Conservation (phyloP, 495 filamentous ascomycete genomes). For the Aspergillus ellipticus region DNA sequence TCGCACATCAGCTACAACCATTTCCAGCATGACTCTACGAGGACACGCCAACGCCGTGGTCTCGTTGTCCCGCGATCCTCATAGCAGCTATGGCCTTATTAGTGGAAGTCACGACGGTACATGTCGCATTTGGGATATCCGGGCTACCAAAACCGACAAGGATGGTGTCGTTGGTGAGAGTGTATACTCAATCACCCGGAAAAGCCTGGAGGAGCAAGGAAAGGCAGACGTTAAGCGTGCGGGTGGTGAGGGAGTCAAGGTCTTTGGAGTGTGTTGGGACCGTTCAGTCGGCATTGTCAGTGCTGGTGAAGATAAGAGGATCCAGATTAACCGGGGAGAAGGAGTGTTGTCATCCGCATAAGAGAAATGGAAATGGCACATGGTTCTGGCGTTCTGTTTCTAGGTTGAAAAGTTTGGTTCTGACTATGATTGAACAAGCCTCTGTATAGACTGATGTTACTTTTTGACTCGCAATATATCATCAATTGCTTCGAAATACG, state of each 20-base stretch:
- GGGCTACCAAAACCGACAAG: slow-evolving; percentile 64
- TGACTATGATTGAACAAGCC: slow-evolving; percentile 11
- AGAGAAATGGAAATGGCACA: slow-evolving; percentile 29
- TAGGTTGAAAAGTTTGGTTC: slow-evolving; percentile 34
- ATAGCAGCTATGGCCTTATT: slow-evolving; percentile 74
- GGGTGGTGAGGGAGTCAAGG: slow-evolving; percentile 78
- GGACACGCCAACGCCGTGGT: slow-evolving; percentile 86
- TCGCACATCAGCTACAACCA: slow-evolving; percentile 63
- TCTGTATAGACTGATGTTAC: neutral
- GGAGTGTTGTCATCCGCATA: slow-evolving; percentile 40
- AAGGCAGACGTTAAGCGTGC: slow-evolving; percentile 48
- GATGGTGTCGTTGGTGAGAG: slow-evolving; percentile 69
- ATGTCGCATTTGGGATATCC: slow-evolving; percentile 87
- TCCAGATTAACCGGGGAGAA: slow-evolving; percentile 80
- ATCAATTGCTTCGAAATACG: neutral
- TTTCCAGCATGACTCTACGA: slow-evolving; percentile 79
- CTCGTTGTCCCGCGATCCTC: slow-evolving; percentile 62
- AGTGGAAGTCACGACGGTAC: slow-evolving; percentile 87
- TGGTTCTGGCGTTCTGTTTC: slow-evolving; percentile 33
- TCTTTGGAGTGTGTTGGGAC: slow-evolving; percentile 90
- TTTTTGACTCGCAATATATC: slow-evolving; percentile 1
- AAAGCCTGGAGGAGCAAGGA: slow-evolving; percentile 54
- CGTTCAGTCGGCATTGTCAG: slow-evolving; percentile 80
- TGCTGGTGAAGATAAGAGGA: slow-evolving; percentile 84
- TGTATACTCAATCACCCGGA: slow-evolving; percentile 75